Base-by-base conservation (phyloP, 495 filamentous ascomycete genomes). In the Terfezia boudieri region DNA sequence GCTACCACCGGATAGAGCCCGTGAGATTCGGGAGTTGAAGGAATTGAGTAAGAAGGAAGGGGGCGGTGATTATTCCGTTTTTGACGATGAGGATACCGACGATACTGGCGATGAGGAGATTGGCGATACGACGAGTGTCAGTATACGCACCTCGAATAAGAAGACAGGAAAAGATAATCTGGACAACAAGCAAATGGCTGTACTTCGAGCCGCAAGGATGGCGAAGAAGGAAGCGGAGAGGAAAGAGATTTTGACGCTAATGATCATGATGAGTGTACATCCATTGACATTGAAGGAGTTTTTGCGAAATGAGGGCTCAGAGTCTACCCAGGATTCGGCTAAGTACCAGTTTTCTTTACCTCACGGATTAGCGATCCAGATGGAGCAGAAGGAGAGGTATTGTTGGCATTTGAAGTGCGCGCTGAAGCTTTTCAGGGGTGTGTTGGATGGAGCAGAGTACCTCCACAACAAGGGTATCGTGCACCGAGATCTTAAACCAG, bases 401-500 rank as follows among this genome's bases (percentile, higher is more conserved):
- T 76, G 74, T 38, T 75, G 71, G 51, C 74, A 75, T 56, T 56
- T 75, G 9, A 35, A 68, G 14, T 67, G 73, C 0, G 71, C 73
- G 0, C 51, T 76, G 12, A 67, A 57, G 41, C 53, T 76, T 4
- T 67, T 76, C 50, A 56, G 70, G 3, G 67, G 67, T 8, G 71
- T 98, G 12, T 71, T 95, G 37, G 80, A 83, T 61, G 86, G 90
- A 20, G 80, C 96, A 53, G 78, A 83, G 36, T 86, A 83, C 68
- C 84, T 94, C 70, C 90, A 98, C 63, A 68, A 73, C 55, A 86
- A 89, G 64, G 86, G 84, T 53, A 74, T 95, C 62, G 93, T 84
- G 64, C 90, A 98, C 67, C 86, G 90, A 53, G 90, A 98, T 67
- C 89, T 98, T 76, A 98, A 98, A 70, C 90, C 90, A 9, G 90